A percentile compares a stretch with the other conserved stretches of the same genome.
phyloP scores from a whole-genome alignment of 169 alveolate genomes.

The Cystoisospora suis region DNA sequence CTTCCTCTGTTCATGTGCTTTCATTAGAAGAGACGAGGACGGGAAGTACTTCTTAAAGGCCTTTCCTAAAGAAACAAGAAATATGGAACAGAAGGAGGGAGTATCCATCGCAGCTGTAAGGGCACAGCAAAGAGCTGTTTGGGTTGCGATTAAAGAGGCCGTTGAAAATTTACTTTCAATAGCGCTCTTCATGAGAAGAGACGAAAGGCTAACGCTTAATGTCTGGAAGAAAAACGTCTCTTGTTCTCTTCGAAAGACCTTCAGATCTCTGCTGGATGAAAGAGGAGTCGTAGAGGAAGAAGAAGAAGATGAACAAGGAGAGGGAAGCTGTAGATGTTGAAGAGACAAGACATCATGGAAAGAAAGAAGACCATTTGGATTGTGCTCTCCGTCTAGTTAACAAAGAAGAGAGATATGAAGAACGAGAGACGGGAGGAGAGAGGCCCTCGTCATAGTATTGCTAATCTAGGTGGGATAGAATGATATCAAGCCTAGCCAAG shows the following conservation, averaged over 20 bases:
- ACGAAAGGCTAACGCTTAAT: background rate
- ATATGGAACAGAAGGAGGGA: conserved; percentile 19
- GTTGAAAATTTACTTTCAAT: conserved; percentile 33
- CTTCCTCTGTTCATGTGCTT: no score
- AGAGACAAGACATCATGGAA: background rate
- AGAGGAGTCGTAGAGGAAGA: background rate
- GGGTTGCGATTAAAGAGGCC: conserved; percentile 55
- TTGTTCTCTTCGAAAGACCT: background rate
- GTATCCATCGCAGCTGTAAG: conserved; percentile 38
- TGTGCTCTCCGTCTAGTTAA: no score
- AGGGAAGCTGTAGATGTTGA: background rate
- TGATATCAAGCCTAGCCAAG: no score
- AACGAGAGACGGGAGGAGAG: no score
- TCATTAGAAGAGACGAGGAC: no score
- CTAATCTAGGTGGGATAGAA: no score
- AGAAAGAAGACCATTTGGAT: no score
- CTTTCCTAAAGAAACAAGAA: conserved; percentile 29
- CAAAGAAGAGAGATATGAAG: no score
- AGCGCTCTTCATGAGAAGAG: conserved; percentile 24
- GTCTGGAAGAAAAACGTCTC: background rate
- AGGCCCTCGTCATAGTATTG: no score
- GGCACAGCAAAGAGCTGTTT: conserved; percentile 60
- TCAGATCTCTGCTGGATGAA: no score
- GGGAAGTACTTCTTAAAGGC: conserved; percentile 33
- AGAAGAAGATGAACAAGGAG: background rate